These are phyloP conservation scores for Myxozyma nipponensis DNA, from an alignment of 805 yeast species.

Conservation along the genomic window DNA sequence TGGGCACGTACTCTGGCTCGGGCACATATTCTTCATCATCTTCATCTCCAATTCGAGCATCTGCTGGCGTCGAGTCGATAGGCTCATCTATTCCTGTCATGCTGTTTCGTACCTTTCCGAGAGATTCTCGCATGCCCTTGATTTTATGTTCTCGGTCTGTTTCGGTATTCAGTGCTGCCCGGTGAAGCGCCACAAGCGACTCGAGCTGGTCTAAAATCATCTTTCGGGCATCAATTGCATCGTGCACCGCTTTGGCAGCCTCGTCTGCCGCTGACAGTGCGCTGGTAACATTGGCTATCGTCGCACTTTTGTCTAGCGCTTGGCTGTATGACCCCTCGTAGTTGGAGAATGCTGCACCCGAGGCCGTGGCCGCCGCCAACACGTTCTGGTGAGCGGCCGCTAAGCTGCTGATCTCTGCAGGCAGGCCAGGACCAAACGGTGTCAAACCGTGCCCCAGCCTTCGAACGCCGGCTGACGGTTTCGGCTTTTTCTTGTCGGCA, in stretches of 20 bases:
- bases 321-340: background rate
- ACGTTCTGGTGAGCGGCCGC: constrained; percentile 9
- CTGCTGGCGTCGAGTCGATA: constrained; percentile 5
- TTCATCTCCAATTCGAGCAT: constrained; percentile 1
- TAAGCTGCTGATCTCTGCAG: constrained; percentile 25
- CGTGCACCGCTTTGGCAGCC: constrained; percentile 32
- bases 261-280: constrained; percentile 30
- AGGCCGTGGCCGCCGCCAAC: background rate
- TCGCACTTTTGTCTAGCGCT: background rate
- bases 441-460: constrained; percentile 24
- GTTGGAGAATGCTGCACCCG: background rate
- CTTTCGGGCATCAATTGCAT: constrained; percentile 30
- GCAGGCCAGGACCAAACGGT: constrained; percentile 20
- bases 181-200: constrained; percentile 32
- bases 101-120: background rate
- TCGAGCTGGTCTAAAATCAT: constrained; percentile 34
- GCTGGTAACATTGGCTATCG: constrained; percentile 3
- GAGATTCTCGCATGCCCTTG: constrained; percentile 34
- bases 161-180: constrained; percentile 32
- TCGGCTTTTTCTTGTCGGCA: constrained; percentile 17
- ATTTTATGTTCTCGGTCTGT: constrained; percentile 32
- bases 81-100: constrained; percentile 12
- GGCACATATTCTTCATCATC: constrained; percentile 12
- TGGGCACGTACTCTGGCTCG: constrained; percentile 15
- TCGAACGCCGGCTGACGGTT: constrained; percentile 17